Percentiles rank a stretch among this genome's conserved stretches.
Conservation (phyloP, 78 protist species). For the Blattamonas nauphoetae region DNA sequence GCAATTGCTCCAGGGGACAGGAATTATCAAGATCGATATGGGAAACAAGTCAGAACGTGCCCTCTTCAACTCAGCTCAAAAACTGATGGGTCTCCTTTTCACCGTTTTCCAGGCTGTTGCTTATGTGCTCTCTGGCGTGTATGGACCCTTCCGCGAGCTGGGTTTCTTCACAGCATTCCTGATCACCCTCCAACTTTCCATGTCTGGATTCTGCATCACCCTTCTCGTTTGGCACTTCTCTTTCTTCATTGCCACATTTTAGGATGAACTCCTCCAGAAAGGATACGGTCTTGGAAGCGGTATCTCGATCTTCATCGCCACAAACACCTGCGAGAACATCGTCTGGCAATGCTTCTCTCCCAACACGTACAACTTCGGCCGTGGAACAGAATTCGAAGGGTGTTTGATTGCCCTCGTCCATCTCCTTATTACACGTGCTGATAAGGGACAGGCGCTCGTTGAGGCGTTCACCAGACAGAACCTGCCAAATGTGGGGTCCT, state of each 20-base stretch:
- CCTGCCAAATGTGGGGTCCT: conserved; percentile 95
- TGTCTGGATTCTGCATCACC: conserved; percentile 92
- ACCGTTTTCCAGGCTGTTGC: conserved; percentile 88
- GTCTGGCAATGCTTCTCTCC: conserved; percentile 97
- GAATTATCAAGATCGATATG: conserved; percentile 90
- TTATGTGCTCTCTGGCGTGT: conserved; percentile 91
- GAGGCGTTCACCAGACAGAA: conserved; percentile 95
- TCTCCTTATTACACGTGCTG: conserved; percentile 60
- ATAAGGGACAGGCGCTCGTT: conserved; percentile 86
- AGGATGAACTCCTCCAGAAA: conserved; percentile 96
- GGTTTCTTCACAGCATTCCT: conserved; percentile 78
- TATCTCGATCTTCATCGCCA: conserved; percentile 97
- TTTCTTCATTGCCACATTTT: background rate
- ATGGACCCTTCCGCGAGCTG: conserved; percentile 83
- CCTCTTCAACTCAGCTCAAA: conserved; percentile 87
- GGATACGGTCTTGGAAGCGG: conserved; percentile 99
- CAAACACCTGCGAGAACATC: conserved; percentile 98
- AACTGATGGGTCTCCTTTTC: conserved; percentile 86
- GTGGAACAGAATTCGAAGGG: conserved; percentile 98
- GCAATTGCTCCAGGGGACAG: conserved; percentile 85
- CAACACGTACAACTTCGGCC: conserved; percentile 89
- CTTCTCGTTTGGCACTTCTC: conserved; percentile 38
- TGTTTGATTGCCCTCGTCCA: conserved; percentile 96
- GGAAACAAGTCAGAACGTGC: conserved; percentile 67
- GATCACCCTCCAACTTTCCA: conserved; percentile 87